phyloP scores from a whole-genome alignment of 805 yeast species.

The Metschnikowia shivogae region DNA sequence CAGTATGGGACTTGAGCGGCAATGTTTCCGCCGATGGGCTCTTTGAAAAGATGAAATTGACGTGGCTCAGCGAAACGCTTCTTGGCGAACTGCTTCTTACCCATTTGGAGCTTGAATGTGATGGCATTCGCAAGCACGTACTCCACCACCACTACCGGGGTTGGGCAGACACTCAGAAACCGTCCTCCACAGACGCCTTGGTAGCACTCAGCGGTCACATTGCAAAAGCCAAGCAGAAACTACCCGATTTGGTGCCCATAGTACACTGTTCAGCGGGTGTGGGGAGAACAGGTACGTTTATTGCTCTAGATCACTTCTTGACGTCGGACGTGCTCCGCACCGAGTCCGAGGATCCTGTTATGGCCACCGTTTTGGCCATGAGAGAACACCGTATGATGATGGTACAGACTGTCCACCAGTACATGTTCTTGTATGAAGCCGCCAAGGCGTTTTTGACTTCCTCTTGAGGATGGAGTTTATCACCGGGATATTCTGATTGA shows the following conservation, averaged over 20 bases:
- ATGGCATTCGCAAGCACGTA: slow-evolving; percentile 17
- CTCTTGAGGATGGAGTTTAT: too few relatives aligned
- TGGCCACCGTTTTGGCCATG: slow-evolving; percentile 24
- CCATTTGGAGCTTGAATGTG: slow-evolving; percentile 21
- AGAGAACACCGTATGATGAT: slow-evolving; percentile 39
- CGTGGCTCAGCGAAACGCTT: slow-evolving; percentile 17
- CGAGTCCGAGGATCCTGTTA: slow-evolving; percentile 23
- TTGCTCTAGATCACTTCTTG: slow-evolving; percentile 33
- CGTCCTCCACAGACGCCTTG: slow-evolving; percentile 13
- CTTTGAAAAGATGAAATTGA: slow-evolving; percentile 13
- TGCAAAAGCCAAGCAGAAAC: neutral
- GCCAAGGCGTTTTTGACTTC: slow-evolving; percentile 7
- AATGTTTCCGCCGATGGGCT: slow-evolving; percentile 21
- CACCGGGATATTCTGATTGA: too few relatives aligned
- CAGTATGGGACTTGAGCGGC: slow-evolving; percentile 19
- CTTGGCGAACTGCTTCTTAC: slow-evolving; percentile 26
- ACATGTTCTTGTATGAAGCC: slow-evolving; percentile 31
- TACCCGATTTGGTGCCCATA: slow-evolving; percentile 24
- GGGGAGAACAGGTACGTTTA: slow-evolving; percentile 85
- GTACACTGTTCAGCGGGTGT: slow-evolving; percentile 95
- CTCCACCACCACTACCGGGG: slow-evolving; percentile 15
- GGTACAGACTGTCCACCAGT: slow-evolving; percentile 42
- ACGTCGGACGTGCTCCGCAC: slow-evolving; percentile 3
- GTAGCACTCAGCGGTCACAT: slow-evolving; percentile 12
- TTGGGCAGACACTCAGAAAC: slow-evolving; percentile 17